Evolutionary conservation across 1,284 basidiomycete species (phyloP), one percentile per base, ranked within the genome.

Genomic region (Malassezia pachydermatis): DNA sequence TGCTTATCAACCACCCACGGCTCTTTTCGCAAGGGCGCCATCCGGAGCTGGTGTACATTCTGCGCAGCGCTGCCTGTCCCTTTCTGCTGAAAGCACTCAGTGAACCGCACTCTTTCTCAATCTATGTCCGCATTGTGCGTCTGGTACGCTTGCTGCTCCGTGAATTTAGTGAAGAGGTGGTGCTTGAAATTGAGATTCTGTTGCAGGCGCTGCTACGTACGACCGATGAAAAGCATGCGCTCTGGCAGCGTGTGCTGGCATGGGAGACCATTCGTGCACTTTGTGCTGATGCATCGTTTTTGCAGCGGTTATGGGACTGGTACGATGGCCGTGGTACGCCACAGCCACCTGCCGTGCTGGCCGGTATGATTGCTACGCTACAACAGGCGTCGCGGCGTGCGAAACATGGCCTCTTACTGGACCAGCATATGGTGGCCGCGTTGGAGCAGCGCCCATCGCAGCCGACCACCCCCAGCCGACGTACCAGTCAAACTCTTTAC

Each of bases 91-190:
- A 85, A 64, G 78, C 84, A 1, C 65, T 74, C 38, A 66, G 65
- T 11, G 85, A 92, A 43, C 83, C 87, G 50, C 10, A 9, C 34
- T 55, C 81, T 2, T 98, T 96, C 72, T 86, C 89, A 0, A 78
- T 90, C 41, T 86, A 85, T 0, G 78, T 98, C 6, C 84, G 92
- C 36, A 84, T 88, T 51, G 89, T 86, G 27, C 84, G 92, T 6
- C 84, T 96, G 16, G 83, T 95, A 35, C 95, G 90, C 74, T 78
- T 95, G 22, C 79, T 96, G 8, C 78, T 96, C 46, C 90, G 94
- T 55, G 86, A 90, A 46, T 96, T 95, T 73, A 84, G 83, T 3
- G 76, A 77, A 23, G 84, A 94, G 30, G 55, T 71, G n/a, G 49
- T 58, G 9, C 51, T 71, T 11, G 68, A 71, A 33, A 62, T 67